These are phyloP conservation scores for Diaporthe vaccinii DNA, from an alignment of 2,329 filamentous ascomycete genomes.

Conservation along the genomic window DNA sequence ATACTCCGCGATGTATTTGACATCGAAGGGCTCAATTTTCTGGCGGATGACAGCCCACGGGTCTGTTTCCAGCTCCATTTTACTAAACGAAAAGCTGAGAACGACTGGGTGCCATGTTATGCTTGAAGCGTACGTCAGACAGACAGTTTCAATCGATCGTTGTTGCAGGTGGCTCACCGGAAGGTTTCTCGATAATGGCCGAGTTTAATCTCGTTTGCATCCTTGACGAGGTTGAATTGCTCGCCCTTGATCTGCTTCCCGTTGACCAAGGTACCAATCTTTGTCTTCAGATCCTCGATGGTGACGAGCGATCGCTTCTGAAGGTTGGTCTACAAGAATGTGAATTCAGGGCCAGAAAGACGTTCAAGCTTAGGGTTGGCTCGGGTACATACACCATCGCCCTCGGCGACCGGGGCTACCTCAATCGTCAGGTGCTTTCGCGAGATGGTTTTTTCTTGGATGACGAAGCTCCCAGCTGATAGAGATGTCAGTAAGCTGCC, in stretches of 20 bases:
- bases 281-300: slow-evolving; percentile 85
- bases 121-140: slow-evolving; percentile 55
- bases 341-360: neutral
- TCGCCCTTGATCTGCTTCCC: slow-evolving; percentile 77
- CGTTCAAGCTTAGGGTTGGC: neutral
- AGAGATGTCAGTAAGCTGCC: neutral
- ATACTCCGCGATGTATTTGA: slow-evolving; percentile 86
- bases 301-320: slow-evolving; percentile 77
- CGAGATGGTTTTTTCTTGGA: slow-evolving; percentile 87
- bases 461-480: slow-evolving; percentile 74
- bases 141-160: neutral
- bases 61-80: slow-evolving; percentile 77
- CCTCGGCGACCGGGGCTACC: slow-evolving; percentile 74
- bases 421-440: slow-evolving; percentile 87
- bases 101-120: slow-evolving; percentile 85
- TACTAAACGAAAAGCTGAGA: slow-evolving; percentile 84
- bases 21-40: slow-evolving; percentile 85
- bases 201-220: slow-evolving; percentile 76
- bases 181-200: slow-evolving; percentile 78
- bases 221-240: slow-evolving; percentile 67
- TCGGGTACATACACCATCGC: slow-evolving; percentile 72
- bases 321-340: slow-evolving; percentile 65
- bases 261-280: slow-evolving; percentile 85
- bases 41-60: slow-evolving; percentile 73
- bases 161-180: slow-evolving; percentile 56